Base-by-base conservation (phyloP, 2,329 filamentous ascomycete species). In the Penicillium sp. region DNA sequence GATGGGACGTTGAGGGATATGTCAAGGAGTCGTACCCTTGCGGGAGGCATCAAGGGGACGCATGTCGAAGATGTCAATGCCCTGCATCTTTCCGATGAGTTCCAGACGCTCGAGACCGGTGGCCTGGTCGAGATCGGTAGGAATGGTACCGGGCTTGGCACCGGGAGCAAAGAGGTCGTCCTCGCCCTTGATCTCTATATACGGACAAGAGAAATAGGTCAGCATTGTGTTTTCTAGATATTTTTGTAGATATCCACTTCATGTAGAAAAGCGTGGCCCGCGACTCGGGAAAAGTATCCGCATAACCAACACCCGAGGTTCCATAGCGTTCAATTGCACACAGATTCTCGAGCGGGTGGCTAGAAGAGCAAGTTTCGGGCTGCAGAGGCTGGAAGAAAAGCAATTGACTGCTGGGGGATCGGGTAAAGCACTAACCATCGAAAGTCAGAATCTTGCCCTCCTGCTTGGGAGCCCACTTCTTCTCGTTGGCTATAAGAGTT, bases 61-160 rank as follows among this genome's bases (percentile, higher is more conserved):
- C 93, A 97, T 95, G 77, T 98, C 90, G 77, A 98, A 98, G 70
- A 97, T 79, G 70, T 98, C 93, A 65, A 96, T 78, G 61, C 93
- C 90, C 79, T 97, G 88, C 86, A 97, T 95, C 83, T 98, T 98
- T 75, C 93, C 93, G 71, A 98, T 80, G 67, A 98, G 93, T 76
- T 98, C 93, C 63, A 98, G 82, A 82, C 93, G 90, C 80, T 98
- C 93, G 53, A 97, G 80, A 87, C 93, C 93, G 63, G 93, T 97
- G 53, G 93, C 77, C 74, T 98, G 93, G 73, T 97, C 89, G 69
- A 95, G 74, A 74, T 98, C 93, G 75, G 88, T 94, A 60, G 93
- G 88, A 61, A 98, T 78, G 70, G 85, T 87, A 69, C 93, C 91
- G 58, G 83, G 75, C 63, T 80, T 72, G 64, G 86, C 89, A 77